Evolutionary conservation across 371 early-diverging fungal species (phyloP).

Genomic region (Rhizopus microsporus): DNA sequence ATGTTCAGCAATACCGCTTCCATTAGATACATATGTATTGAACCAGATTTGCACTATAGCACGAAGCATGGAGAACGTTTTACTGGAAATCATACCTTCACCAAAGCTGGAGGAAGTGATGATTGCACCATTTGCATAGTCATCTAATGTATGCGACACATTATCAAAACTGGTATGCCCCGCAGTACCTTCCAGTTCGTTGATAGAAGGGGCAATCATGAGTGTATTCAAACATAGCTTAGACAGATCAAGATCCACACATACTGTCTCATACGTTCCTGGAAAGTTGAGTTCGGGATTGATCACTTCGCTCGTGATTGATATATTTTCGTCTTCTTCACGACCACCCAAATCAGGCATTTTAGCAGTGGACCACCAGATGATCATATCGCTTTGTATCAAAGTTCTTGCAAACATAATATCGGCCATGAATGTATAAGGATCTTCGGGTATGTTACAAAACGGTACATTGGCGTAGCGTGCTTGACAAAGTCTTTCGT

Average conservation of each 20-base stretch:
- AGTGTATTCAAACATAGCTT: slow-evolving; percentile 83
- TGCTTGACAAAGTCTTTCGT: slow-evolving; percentile 74
- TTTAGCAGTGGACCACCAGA: slow-evolving; percentile 88
- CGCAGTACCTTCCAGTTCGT: slow-evolving; percentile 75
- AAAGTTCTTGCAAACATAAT: slow-evolving; percentile 81
- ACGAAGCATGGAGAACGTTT: slow-evolving; percentile 76
- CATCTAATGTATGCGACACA: slow-evolving; percentile 50
- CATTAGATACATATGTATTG: slow-evolving; percentile 41
- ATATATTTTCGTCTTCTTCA: slow-evolving; percentile 77
- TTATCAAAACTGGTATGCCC: slow-evolving; percentile 50
- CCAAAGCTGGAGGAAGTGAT: slow-evolving; percentile 48
- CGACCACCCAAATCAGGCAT: slow-evolving; percentile 91
- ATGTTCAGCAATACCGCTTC: slow-evolving; percentile 55
- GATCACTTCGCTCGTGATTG: slow-evolving; percentile 53
- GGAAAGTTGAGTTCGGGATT: slow-evolving; percentile 75
- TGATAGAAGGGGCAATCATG: slow-evolving; percentile 72
- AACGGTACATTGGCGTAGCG: slow-evolving; percentile 88
- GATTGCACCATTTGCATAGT: slow-evolving; percentile 49
- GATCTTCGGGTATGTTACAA: slow-evolving; percentile 86
- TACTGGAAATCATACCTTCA: slow-evolving; percentile 62
- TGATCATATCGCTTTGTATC: slow-evolving; percentile 69
- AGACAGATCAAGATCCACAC: slow-evolving; percentile 83
- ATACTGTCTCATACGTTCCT: slow-evolving; percentile 76
- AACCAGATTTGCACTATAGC: slow-evolving; percentile 79
- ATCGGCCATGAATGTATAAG: slow-evolving; percentile 79